Conservation (phyloP, 805 yeast genomes). For the Pichia cabralensis region DNA sequence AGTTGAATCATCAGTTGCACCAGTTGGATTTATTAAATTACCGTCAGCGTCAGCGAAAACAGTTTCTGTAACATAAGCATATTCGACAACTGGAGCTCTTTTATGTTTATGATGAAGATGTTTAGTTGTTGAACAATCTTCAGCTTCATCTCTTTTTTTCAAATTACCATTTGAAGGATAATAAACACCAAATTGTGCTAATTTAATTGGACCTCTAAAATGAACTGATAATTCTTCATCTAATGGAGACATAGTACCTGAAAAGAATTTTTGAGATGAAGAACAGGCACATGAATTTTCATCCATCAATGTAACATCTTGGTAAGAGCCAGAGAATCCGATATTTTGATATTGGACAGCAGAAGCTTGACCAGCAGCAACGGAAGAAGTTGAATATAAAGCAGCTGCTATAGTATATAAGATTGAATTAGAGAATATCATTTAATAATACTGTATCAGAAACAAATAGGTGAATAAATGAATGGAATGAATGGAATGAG, state of each 20-base stretch:
- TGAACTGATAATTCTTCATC: conserved; percentile 84
- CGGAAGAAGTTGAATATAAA: conserved; percentile 15
- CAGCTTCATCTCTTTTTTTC: conserved; percentile 27
- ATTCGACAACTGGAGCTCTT: conserved; percentile 55
- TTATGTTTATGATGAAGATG: conserved; percentile 41
- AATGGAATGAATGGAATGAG: conserved; percentile 7
- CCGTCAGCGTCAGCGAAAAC: conserved; percentile 60
- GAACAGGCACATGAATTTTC: conserved; percentile 55
- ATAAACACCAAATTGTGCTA: conserved; percentile 84
- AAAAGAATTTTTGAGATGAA: conserved; percentile 44
- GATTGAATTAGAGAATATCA: conserved; percentile 11
- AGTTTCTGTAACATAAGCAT: conserved; percentile 69
- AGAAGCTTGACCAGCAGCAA: conserved; percentile 36
- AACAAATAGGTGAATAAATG: neutral
- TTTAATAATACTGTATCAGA: neutral
- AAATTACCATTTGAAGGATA: conserved; percentile 42
- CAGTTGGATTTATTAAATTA: conserved; percentile 24
- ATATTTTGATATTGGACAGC: conserved; percentile 49
- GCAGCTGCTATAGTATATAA: conserved; percentile 8
- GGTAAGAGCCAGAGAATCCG: conserved; percentile 74
- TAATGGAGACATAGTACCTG: conserved; percentile 69
- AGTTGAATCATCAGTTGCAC: conserved; percentile 15
- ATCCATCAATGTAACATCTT: conserved; percentile 67
- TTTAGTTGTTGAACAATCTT: conserved; percentile 36
- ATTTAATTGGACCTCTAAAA: conserved; percentile 80